Evolutionary conservation across 1,284 basidiomycete species (phyloP), one percentile per base, ranked within the genome.

Genomic region (Tilletia caries): DNA sequence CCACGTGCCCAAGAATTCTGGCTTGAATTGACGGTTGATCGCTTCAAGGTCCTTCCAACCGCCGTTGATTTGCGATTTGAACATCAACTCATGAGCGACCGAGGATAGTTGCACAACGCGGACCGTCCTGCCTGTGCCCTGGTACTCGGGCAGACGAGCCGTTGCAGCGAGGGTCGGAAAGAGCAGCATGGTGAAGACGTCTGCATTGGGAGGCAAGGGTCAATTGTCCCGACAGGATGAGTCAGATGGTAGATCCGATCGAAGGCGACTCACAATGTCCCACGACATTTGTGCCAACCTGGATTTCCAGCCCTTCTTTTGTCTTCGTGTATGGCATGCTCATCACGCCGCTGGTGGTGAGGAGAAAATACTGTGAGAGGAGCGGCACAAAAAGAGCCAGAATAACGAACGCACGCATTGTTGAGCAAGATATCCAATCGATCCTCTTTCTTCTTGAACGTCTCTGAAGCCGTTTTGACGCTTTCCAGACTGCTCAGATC

Each of bases 361-460:
- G 37, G 15, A 6, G 15, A 41, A 41, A 15, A 6, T n/a, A n/a
- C 15, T 15, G 37, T 41, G 2, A 41, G 37, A 41, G 2, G 15
- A 41, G 37, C 37, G 1, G 8, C 37, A 41, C 15, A 41, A 6
- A 10, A 41, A 6, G 37, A 41, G 37, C 37, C 10, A 41, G 15
- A 6, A 6, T 15, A 41, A 6, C 10, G 15, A 6, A 41, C 37
- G 10, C 37, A 41, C 37, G 79, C 80, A 73, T 85, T 86, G 71
- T 83, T 83, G 72, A 85, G 85, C 6, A 87, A 75, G 18, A 86
- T 71, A 70, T 86, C 84, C 29, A 50, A n/a, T 8, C 48, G 25
- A 20, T 20, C 20, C 25, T 50, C 25, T 20, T 27, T 20, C 48
- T 50, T 27, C 18, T 50, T 50, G 48, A 54, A 54, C 3, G 5